Evolutionary conservation across 2,329 filamentous ascomycete genomes (phyloP).

Genomic region (Samsoniella hepiali): DNA sequence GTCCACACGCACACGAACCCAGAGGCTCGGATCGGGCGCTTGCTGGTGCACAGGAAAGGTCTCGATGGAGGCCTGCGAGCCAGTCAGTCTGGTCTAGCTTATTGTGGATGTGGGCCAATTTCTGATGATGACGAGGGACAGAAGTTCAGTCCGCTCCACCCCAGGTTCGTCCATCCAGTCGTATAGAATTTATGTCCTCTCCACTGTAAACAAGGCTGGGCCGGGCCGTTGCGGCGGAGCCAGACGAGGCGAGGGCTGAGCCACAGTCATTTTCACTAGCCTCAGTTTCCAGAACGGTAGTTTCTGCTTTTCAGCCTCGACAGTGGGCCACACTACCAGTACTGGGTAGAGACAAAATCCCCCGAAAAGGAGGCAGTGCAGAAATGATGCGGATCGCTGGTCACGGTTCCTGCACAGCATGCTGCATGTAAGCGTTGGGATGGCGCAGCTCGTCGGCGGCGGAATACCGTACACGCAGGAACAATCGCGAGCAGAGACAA

Average conservation of each 20-base stretch:
- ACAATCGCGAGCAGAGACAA: slow-evolving; percentile 6
- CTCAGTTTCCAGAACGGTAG: neutral
- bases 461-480: slow-evolving; percentile 6
- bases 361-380: too few species aligned
- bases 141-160: too few species aligned
- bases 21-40: slow-evolving; percentile 11
- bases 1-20: slow-evolving; percentile 16
- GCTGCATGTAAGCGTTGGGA: neutral
- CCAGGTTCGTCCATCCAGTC: too few species aligned
- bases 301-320: neutral
- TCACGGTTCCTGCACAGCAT: slow-evolving; percentile 13
- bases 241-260: slow-evolving; percentile 9
- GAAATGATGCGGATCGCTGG: neutral
- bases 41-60: neutral
- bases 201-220: slow-evolving; percentile 3
- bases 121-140: neutral
- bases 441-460: neutral
- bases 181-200: too few species aligned
- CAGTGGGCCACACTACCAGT: too few species aligned
- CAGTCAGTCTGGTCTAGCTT: neutral
- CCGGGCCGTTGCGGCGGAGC: slow-evolving; percentile 14
- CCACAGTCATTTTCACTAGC: slow-evolving; percentile 6
- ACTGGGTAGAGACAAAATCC: too few species aligned
- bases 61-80: slow-evolving; percentile 8
- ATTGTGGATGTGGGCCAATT: neutral